Percentiles rank a stretch among this genome's conserved stretches.
Conservation (phyloP, 306 rosid genomes). For the Dicorynia guianensis region DNA sequence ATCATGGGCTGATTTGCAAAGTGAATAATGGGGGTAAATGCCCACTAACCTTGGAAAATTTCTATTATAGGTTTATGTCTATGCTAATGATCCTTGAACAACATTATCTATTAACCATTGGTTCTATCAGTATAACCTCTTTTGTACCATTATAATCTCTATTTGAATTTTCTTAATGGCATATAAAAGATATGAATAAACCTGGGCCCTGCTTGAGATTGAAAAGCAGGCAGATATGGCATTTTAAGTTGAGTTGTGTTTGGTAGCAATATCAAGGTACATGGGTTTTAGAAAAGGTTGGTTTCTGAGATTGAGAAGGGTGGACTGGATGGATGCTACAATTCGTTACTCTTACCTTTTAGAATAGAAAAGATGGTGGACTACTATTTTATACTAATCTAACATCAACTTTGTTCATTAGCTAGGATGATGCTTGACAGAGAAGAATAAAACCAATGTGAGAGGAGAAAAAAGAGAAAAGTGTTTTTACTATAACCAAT, state of each 20-base stretch:
- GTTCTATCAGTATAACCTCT: too few species aligned
- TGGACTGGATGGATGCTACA: constrained; percentile 46
- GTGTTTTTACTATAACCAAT: background rate
- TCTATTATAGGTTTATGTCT: too few species aligned
- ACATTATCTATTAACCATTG: too few species aligned
- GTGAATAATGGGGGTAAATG: too few species aligned
- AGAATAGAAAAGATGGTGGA: constrained; percentile 15
- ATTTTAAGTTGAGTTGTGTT: constrained; percentile 34
- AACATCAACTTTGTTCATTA: constrained; percentile 1
- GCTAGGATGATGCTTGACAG: constrained; percentile 9
- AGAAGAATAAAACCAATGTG: background rate
- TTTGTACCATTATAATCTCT: too few species aligned
- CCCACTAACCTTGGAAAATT: too few species aligned
- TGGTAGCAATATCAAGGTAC: constrained; percentile 24
- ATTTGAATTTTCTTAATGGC: too few species aligned
- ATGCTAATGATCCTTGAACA: too few species aligned
- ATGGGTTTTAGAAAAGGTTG: constrained; percentile 36
- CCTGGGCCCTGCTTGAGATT: background rate
- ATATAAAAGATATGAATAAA: too few species aligned
- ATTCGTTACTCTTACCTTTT: constrained; percentile 37
- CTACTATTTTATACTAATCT: constrained; percentile 30
- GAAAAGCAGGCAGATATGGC: constrained; percentile 21
- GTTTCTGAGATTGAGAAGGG: constrained; percentile 12
- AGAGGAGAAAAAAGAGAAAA: background rate
- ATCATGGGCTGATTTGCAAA: too few species aligned